These are phyloP conservation scores for Vitis amurensis DNA, from an alignment of 164 flowering plant species.

Conservation along the genomic window DNA sequence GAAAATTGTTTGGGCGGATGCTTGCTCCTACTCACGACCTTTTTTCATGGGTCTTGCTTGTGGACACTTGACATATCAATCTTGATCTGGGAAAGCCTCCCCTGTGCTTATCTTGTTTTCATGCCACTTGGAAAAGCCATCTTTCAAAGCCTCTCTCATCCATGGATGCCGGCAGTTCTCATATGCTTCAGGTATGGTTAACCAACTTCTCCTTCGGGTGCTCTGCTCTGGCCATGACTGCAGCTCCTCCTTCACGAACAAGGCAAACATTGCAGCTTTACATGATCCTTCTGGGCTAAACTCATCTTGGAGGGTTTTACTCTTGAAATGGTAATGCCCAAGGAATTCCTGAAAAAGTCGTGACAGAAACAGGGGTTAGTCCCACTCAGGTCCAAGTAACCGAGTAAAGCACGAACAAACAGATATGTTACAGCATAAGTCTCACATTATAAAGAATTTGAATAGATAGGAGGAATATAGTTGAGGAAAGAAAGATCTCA, in stretches of 20 bases:
- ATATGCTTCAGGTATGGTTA: slow-evolving; percentile 56
- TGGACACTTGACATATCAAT: too few species aligned
- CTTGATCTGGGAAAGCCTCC: too few species aligned
- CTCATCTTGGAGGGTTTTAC: slow-evolving; percentile 72
- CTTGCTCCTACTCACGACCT: too few species aligned
- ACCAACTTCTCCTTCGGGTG: slow-evolving; percentile 56
- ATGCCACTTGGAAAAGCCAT: slow-evolving; percentile 50
- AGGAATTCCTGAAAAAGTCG: slow-evolving; percentile 38
- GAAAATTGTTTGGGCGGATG: too few species aligned
- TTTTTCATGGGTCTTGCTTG: too few species aligned
- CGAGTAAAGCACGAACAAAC: too few species aligned
- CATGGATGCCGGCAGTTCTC: slow-evolving; percentile 57
- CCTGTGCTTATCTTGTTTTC: slow-evolving; percentile 13
- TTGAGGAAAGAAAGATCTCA: too few species aligned
- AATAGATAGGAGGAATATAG: too few species aligned
- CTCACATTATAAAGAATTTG: too few species aligned
- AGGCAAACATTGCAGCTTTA: slow-evolving; percentile 68
- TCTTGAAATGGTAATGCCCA: slow-evolving; percentile 59
- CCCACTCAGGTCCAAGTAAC: neutral
- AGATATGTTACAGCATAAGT: too few species aligned
- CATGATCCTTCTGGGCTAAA: slow-evolving; percentile 64
- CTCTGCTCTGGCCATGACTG: slow-evolving; percentile 67
- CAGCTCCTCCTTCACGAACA: slow-evolving; percentile 66
- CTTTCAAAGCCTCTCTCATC: slow-evolving; percentile 62
- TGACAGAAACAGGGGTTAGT: neutral